phyloP scores from a whole-genome alignment of 306 rosid genomes.

The Ormosia emarginata region DNA sequence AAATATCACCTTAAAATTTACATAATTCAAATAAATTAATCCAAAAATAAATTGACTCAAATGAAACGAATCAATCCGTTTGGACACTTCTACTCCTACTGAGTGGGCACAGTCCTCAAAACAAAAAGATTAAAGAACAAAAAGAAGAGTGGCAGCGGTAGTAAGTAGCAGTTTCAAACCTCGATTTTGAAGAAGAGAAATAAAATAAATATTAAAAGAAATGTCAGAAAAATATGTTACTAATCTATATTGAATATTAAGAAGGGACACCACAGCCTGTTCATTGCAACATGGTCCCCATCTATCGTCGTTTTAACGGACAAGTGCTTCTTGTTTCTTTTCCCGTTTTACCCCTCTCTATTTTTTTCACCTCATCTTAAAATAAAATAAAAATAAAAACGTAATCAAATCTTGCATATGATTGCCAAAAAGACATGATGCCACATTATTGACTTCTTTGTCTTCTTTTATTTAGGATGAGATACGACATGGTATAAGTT shows the following conservation, averaged over 20 bases:
- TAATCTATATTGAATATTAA: no score
- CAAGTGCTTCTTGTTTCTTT: background rate
- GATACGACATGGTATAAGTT: background rate
- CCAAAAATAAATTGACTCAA: no score
- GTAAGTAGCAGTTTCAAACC: background rate
- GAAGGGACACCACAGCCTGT: background rate
- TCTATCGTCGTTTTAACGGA: background rate
- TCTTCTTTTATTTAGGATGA: background rate
- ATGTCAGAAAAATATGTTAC: no score
- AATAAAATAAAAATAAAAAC: no score
- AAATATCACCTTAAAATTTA: no score
- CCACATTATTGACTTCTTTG: background rate
- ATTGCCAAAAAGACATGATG: background rate
- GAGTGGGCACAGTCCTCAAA: no score
- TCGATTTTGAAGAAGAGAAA: background rate
- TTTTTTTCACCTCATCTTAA: background rate
- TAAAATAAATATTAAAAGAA: no score
- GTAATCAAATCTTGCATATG: background rate
- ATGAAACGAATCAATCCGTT: no score
- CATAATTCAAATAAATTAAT: no score
- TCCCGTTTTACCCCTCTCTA: background rate
- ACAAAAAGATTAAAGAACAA: background rate
- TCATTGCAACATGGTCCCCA: slow-evolving; percentile 7
- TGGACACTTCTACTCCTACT: no score
- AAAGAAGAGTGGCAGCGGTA: no score